These are phyloP conservation scores for Radiomyces spectabilis DNA, from an alignment of 192 early-diverging fungal species.

Conservation along the genomic window DNA sequence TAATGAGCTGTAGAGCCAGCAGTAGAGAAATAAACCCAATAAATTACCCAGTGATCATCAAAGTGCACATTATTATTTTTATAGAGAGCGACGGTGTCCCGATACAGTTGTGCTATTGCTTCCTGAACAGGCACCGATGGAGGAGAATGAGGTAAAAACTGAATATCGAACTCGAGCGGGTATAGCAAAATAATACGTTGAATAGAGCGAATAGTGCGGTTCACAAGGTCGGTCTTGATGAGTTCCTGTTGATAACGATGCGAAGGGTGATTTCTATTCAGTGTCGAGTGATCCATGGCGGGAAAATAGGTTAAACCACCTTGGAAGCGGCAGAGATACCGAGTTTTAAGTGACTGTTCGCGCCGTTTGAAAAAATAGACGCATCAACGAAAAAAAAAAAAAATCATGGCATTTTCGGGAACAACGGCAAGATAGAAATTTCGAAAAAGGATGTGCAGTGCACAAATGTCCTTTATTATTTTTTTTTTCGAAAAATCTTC, in stretches of 20 bases:
- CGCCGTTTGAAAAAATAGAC: not conserved
- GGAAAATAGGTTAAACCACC: too few species aligned
- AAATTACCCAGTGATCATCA: conserved; percentile 23
- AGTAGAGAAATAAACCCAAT: not conserved
- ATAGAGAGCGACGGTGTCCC: conserved; percentile 7
- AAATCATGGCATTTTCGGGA: not conserved
- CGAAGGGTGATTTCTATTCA: conserved; percentile 4
- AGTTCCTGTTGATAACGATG: conserved; percentile 12
- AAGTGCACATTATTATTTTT: conserved; percentile 6
- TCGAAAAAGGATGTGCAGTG: too few species aligned
- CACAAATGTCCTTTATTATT: too few species aligned
- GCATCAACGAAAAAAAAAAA: not conserved
- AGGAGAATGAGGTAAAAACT: not conserved
- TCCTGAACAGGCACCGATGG: not conserved
- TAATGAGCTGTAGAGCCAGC: not conserved
- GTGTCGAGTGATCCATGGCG: conserved; percentile 4
- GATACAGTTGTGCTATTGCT: conserved; percentile 6
- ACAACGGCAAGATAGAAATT: not conserved
- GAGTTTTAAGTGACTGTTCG: too few species aligned
- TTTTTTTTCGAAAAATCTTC: too few species aligned
- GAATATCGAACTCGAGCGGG: conserved; percentile 8
- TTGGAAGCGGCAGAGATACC: too few species aligned
- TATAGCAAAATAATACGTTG: conserved; percentile 5
- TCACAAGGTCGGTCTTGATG: conserved; percentile 16
- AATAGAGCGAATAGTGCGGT: conserved; percentile 13